Base-by-base conservation (phyloP, 2,329 filamentous ascomycete genomes). In the Penicillium sp. region DNA sequence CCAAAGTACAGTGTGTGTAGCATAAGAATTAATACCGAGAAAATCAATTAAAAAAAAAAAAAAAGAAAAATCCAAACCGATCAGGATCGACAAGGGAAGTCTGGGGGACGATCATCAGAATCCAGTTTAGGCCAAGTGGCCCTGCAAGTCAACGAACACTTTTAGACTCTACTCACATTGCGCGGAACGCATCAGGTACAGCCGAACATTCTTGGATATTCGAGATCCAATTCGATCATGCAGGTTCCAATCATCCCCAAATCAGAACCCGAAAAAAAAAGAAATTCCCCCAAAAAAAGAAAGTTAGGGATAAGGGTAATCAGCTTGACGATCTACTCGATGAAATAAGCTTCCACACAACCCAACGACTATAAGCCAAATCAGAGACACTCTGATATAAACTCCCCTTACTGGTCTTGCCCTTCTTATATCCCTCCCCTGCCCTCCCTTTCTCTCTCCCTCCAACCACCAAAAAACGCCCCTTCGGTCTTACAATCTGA, bases 111-210 rank as follows among this genome's bases (percentile, higher is more conserved):
- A 52, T 52, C 50, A 16, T 46, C 26, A 33, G 31, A 13, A 42
- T 7, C 33, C 19, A 19, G 27, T 48, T 48, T 37, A 19, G 33
- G 33, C 35, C 48, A 39, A 39, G 33, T 50, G 48, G 26, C 19
- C 27, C 58, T 66, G 63, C 64, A 66, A 62, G 64, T 65, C 54
- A 62, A 57, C 31, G 37, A 35, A 21, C 49, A 27, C 25, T 25
- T 42, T 52, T 52, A 52, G 49, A 52, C 49, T 67, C 62, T 63
- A 61, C 57, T 67, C 64, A 67, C 64, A 67, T 67, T 66, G 54
- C 55, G 39, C 64, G 64, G 64, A 61, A 64, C 26, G 46, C 51
- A 58, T 53, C 52, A 66, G 62, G 54, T 55, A 61, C 63, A 65
- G 64, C 62, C 62, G 62, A 43, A 50, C 64, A 67, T 67, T 66